Percentiles rank a stretch among this genome's conserved stretches.
Evolutionary conservation across 495 filamentous ascomycete genomes (phyloP).

Genomic region (Clohesyomyces aquaticus): DNA sequence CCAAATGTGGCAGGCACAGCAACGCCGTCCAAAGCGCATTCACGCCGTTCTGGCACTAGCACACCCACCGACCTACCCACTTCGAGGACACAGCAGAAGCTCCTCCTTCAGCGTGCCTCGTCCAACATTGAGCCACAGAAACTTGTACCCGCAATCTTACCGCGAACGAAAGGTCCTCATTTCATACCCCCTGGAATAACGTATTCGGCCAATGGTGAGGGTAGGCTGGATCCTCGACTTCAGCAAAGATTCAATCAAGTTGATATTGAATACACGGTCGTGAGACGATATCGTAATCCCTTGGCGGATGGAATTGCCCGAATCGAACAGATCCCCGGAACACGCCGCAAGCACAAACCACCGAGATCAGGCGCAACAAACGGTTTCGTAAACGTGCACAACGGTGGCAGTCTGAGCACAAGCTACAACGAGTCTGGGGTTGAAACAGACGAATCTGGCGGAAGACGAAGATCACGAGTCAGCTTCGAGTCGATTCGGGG

Average conservation of each 20-base stretch:
- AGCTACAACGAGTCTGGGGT: constrained; percentile 30
- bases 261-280: constrained; percentile 66
- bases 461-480: constrained; percentile 30
- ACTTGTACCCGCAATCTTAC: constrained; percentile 49
- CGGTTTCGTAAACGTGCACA: constrained; percentile 25
- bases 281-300: constrained; percentile 70
- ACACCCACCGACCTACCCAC: constrained; percentile 52
- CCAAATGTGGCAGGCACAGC: constrained; percentile 37
- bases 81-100: constrained; percentile 71
- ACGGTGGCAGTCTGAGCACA: constrained; percentile 32
- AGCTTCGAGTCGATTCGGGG: constrained; percentile 33
- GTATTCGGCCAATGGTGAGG: constrained; percentile 48
- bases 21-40: constrained; percentile 22
- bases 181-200: constrained; percentile 45
- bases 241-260: constrained; percentile 63
- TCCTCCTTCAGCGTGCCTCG: constrained; percentile 69
- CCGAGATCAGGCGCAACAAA: constrained; percentile 40
- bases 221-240: constrained; percentile 52
- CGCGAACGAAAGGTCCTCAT: constrained; percentile 46
- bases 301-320: constrained; percentile 60
- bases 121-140: constrained; percentile 62
- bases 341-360: constrained; percentile 48
- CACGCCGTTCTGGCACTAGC: constrained; percentile 34
- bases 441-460: constrained; percentile 25
- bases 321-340: constrained; percentile 55